Evolutionary conservation across 805 yeast species (phyloP), one percentile per base, ranked within the genome.

Genomic region (Ogataea allantospora): DNA sequence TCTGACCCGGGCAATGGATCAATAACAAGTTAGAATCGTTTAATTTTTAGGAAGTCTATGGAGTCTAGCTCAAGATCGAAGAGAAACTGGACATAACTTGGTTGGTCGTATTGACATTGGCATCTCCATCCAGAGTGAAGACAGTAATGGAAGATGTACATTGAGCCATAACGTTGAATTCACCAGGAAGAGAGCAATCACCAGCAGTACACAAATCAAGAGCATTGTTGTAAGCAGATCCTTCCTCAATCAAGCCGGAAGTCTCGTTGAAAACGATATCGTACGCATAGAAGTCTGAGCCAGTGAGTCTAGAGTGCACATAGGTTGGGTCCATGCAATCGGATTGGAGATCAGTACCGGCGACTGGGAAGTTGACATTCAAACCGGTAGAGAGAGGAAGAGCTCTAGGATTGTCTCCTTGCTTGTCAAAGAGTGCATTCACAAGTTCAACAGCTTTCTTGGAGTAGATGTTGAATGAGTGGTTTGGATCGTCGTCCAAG

Each of bases 1-100:
- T 57, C 60, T 89, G 41, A 78, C 77, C 46, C 75, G 74, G 49
- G 80, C 84, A 50, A 67, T 84, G 45, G 66, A 70, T 53, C 32
- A 60, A 63, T 19, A 30, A 23, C 16, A 15, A 15, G 21, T 2
- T 12, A 12, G 5, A 3, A n/a, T 13, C 18, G 4, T 21, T n/a
- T 27, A 18, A 28, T 28, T 21, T 21, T 21, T n/a, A n/a, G n/a
- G n/a, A n/a, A 21, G 23, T 21, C 23, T 21, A 21, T 21, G 23
- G 23, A 21, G 23, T 21, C 23, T 21, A 21, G 23, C 23, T 21
- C 23, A 21, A 21, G 17, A 42, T 25, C 22, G 37, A 34, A 33
- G 25, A 16, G 30, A 43, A 38, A n/a, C 30, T 39, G 18, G 39
- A 12, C 6, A 31, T 19, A 5, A 48, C 27, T 19, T 38, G 33